Base-by-base conservation (phyloP, 164 flowering plant genomes). In the Pachysandra terminalis region DNA sequence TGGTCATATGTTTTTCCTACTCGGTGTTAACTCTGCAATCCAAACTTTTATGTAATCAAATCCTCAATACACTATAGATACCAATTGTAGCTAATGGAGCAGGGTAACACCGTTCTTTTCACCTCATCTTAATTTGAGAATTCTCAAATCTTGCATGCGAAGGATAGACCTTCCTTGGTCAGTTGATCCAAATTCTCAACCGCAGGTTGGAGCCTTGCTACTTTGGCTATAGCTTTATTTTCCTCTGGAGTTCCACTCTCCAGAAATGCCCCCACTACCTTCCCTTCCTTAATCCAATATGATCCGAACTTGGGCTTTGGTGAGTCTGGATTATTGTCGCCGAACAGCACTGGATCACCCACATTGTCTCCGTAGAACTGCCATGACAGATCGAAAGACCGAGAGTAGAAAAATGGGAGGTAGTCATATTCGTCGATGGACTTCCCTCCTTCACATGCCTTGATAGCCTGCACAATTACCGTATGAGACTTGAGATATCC, bases 281-380 rank as follows among this genome's bases (percentile, higher is more conserved):
- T 91, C 25, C 96, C 93, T 24, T 93, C 93, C 58, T 93, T 88
- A 73, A 96, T 79, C 99, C 99, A 96, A 75, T 96, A 96, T 7
- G 95, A 27, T 37, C 99, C 99, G 54, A 96, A 96, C 80, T 96
- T 92, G 68, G 84, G 82, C 24, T 78, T 81, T 4, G 87, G 65
- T 19, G 93, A 78, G 35, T 80, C 37, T n/a, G 97, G 93, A 71
- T 82, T 67, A 72, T 63, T 82, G 81, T 93, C 91, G 1, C 99
- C 99, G 69, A 91, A 96, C 17, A 93, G 57, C 51, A 96, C 96
- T 0, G 90, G 68, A 0, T 90, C 98, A 15, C 98, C 98, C 10
- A 90, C 98, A 68, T 93, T 96, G 85, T 96, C 99, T 25, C 99
- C 99, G 51, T 93, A 91, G 81, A n/a, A n/a, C n/a, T n/a, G n/a